Conservation (phyloP, 768 basidiomycete species). For the Wakefieldia striispora region DNA sequence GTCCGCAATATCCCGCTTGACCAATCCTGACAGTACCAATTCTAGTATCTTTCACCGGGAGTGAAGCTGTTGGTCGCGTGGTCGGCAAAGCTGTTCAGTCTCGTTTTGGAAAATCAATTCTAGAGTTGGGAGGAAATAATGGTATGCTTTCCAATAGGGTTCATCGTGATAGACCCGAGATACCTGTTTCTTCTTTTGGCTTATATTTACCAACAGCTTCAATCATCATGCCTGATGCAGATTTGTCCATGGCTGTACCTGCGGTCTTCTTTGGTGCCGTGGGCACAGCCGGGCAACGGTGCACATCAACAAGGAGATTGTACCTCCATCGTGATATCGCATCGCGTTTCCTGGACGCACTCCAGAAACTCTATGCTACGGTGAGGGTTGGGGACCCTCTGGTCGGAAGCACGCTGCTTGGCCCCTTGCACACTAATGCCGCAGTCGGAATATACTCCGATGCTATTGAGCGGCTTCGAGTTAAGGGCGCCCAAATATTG, state of each 20-base stretch:
- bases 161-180: slow-evolving; percentile 19
- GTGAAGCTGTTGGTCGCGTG: slow-evolving; percentile 79
- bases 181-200: slow-evolving; percentile 17
- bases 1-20: background rate
- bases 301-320: slow-evolving; percentile 89
- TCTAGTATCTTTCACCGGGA: slow-evolving; percentile 92
- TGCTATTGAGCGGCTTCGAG: slow-evolving; percentile 60
- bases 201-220: slow-evolving; percentile 54
- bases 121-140: slow-evolving; percentile 96
- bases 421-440: slow-evolving; percentile 75
- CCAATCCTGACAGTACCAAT: slow-evolving; percentile 1
- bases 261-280: slow-evolving; percentile 93
- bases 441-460: slow-evolving; percentile 65
- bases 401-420: slow-evolving; percentile 66
- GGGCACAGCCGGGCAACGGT: slow-evolving; percentile 73
- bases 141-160: slow-evolving; percentile 44
- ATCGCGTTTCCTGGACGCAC: slow-evolving; percentile 66
- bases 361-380: slow-evolving; percentile 70
- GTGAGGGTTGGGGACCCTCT: slow-evolving; percentile 87
- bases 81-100: slow-evolving; percentile 88
- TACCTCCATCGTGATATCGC: slow-evolving; percentile 85
- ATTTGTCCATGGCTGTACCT: slow-evolving; percentile 84
- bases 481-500: slow-evolving; percentile 72
- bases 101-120: slow-evolving; percentile 84
- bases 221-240: slow-evolving; percentile 91